Evolutionary conservation across 2,329 filamentous ascomycete species (phyloP).

Genomic region (Cladosporium sp.): DNA sequence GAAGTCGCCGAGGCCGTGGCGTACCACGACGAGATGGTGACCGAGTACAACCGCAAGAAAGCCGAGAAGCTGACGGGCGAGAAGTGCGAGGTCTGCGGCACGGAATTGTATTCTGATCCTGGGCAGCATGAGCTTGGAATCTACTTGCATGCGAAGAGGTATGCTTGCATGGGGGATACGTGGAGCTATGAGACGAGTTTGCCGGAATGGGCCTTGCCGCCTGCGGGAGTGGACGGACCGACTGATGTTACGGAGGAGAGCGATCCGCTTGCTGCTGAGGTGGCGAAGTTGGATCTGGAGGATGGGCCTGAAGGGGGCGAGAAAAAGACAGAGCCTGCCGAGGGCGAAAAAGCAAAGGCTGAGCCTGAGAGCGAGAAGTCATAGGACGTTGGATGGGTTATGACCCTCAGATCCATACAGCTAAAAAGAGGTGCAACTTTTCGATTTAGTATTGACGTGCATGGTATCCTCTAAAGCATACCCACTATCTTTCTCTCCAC

Average conservation of each 20-base stretch:
- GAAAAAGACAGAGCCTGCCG: neutral
- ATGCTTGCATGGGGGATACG: slow-evolving; percentile 76
- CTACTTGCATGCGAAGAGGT: slow-evolving; percentile 89
- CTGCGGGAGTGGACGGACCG: slow-evolving; percentile 69
- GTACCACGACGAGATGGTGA: slow-evolving; percentile 92
- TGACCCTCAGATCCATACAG: neutral
- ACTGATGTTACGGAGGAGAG: slow-evolving; percentile 59
- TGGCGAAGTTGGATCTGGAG: slow-evolving; percentile 40
- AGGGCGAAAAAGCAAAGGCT: neutral
- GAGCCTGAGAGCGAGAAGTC: neutral
- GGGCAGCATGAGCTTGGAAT: slow-evolving; percentile 86
- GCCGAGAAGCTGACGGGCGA: slow-evolving; percentile 92
- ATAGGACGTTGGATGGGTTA: neutral
- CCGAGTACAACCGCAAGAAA: slow-evolving; percentile 83
- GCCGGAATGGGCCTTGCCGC: slow-evolving; percentile 84
- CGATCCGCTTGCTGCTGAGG: slow-evolving; percentile 47
- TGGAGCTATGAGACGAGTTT: slow-evolving; percentile 88
- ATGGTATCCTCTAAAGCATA: neutral
- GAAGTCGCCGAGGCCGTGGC: slow-evolving; percentile 87
- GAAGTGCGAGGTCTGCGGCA: slow-evolving; percentile 76
- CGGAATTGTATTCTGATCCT: slow-evolving; percentile 89
- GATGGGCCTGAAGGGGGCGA: neutral
- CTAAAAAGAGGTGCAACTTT: neutral
- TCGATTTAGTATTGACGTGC: neutral
- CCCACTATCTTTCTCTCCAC: neutral